Base-by-base conservation (phyloP, 768 basidiomycete species). In the Suillus fuscotomentosus region DNA sequence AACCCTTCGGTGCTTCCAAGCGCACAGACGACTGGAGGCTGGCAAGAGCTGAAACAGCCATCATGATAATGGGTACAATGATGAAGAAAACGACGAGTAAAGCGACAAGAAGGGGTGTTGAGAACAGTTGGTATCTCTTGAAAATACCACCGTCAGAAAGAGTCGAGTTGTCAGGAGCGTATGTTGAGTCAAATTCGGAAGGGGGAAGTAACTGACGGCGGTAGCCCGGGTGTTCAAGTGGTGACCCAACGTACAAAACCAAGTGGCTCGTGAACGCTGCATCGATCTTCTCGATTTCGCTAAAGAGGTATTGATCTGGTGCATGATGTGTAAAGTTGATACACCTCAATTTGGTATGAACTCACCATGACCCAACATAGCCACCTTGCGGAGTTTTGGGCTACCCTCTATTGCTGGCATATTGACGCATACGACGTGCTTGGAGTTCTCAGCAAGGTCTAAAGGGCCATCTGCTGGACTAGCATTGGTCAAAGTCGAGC, bases 71-170 rank as follows among this genome's bases (percentile, higher is more conserved):
- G 1, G 94, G 91, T 27, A 94, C 70, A 14, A 91, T 78, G 59
- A 92, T 70, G 73, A 92, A 90, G 70, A 93, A 79, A 0, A 78
- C 77, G 53, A 93, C 75, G 57, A 93, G 81, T 20, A 94, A 82
- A 8, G 81, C 73, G 5, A 81, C 83, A 74, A 94, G 91, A 56
- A 94, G 81, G 0, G 83, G 89, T 1, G 92, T 89, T 0, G 91
- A 91, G 56, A 94, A 84, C 54, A 92, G 82, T 71, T 92, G 91
- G 74, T 92, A 93, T 41, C 81, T 84, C 66, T 87, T 82, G 34
- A 94, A 82, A 62, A 93, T 86, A 11, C 90, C 89, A 27, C 83
- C 85, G 9, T 77, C 72, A 7, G 82, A 74, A 2, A 80, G 73
- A 20, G 80, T 79, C 13, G 78, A 70, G 63, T 82, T 81, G 60